phyloP scores from a whole-genome alignment of 1,284 basidiomycete genomes.

The Erythrobasidium hasegawianum region DNA sequence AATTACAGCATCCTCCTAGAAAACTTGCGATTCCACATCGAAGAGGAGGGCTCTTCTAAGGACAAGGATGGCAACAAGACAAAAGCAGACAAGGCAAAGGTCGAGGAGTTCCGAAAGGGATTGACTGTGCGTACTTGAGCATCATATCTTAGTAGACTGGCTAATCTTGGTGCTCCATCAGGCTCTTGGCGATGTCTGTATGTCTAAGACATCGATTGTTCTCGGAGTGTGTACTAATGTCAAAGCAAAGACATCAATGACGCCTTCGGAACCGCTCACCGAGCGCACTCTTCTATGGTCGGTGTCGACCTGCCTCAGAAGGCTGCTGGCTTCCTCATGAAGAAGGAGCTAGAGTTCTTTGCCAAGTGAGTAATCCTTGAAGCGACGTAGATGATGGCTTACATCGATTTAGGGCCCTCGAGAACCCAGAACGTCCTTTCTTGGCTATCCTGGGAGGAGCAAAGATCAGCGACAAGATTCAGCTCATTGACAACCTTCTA shows the following conservation, averaged over 20 bases:
- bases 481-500: conserved; percentile 97
- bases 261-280: conserved; percentile 97
- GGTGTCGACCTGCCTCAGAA: conserved; percentile 89
- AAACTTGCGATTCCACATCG: conserved; percentile 97
- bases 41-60: conserved; percentile 93
- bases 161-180: background rate
- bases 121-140: conserved; percentile 61
- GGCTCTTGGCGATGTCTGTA: conserved; percentile 77
- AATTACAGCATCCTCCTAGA: conserved; percentile 70
- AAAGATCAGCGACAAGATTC: conserved; percentile 98
- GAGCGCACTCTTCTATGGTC: conserved; percentile 98
- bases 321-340: conserved; percentile 93
- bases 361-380: conserved; percentile 59
- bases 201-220: background rate
- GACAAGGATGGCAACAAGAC: conserved; percentile 88
- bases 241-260: conserved; percentile 80
- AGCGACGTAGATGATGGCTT: conserved; percentile 57
- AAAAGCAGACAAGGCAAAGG: conserved; percentile 80
- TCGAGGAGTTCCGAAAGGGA: conserved; percentile 76
- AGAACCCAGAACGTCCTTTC: conserved; percentile 92
- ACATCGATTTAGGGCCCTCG: conserved; percentile 61
- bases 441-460: conserved; percentile 97
- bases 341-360: conserved; percentile 98
- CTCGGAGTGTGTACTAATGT: no score
- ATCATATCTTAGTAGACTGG: background rate